Conservation (phyloP, 768 basidiomycete species). For the Strobilomyces confusus region DNA sequence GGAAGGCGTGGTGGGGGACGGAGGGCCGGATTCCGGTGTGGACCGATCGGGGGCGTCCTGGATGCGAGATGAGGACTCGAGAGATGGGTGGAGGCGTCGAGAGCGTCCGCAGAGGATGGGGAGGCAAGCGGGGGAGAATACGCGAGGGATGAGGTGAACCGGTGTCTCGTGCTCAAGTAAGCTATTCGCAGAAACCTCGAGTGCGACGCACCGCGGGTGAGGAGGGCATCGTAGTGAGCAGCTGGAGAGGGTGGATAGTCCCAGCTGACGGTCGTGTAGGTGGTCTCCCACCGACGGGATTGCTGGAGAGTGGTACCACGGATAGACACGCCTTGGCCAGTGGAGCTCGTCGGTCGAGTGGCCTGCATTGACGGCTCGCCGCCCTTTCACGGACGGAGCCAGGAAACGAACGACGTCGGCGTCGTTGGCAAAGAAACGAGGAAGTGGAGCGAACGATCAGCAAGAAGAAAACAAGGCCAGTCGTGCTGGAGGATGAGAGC, state of each 20-base stretch:
- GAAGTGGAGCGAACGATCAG: not conserved
- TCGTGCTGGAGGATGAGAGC: no score
- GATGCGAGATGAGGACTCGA: not conserved
- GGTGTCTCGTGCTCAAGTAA: conserved; percentile 11
- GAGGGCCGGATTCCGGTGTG: not conserved
- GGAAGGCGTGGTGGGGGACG: not conserved
- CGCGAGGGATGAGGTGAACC: not conserved
- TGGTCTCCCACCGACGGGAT: conserved; percentile 9
- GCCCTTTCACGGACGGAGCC: conserved; percentile 5
- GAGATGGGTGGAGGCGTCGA: not conserved
- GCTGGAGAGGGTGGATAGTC: conserved; percentile 18
- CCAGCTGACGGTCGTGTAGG: conserved; percentile 18
- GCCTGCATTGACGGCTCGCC: conserved; percentile 11
- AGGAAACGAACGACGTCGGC: not conserved
- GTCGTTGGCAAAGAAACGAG: not conserved
- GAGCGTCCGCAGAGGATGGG: not conserved
- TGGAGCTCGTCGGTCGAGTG: conserved; percentile 9
- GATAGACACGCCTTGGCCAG: not conserved
- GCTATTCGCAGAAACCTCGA: conserved; percentile 28
- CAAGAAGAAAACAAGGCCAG: not conserved
- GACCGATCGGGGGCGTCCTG: not conserved
- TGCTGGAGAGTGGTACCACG: not conserved
- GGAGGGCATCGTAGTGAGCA: conserved; percentile 17
- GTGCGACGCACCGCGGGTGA: conserved; percentile 25
- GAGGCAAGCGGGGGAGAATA: not conserved